Evolutionary conservation across 169 alveolate genomes (phyloP).

Genomic region (Plasmodium inui): DNA sequence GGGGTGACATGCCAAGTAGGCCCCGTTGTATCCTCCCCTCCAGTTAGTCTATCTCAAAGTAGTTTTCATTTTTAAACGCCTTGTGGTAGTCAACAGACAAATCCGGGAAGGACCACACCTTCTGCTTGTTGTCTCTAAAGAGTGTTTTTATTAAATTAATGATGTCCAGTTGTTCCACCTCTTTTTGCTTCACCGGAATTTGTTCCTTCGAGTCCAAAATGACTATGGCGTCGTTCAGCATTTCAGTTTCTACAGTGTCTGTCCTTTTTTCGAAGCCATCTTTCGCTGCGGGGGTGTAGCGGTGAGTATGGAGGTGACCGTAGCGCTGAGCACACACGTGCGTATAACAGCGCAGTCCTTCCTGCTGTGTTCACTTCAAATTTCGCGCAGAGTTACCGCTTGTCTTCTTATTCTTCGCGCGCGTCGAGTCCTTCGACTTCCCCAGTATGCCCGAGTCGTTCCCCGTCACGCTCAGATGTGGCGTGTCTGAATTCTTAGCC

Average conservation of each 20-base stretch:
- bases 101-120: constrained; percentile 31
- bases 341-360: background rate
- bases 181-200: background rate
- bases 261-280: constrained; percentile 25
- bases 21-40: background rate
- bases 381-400: constrained; percentile 11
- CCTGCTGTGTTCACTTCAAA: background rate
- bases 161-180: constrained; percentile 19
- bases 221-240: constrained; percentile 43
- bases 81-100: constrained; percentile 52
- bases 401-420: constrained; percentile 30
- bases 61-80: constrained; percentile 56
- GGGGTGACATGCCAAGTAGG: background rate
- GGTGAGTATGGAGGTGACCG: background rate
- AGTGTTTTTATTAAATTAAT: constrained; percentile 30
- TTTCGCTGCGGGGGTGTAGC: background rate
- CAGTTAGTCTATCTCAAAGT: constrained; percentile 53
- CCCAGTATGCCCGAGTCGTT: background rate
- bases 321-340: background rate
- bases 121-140: constrained; percentile 34
- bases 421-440: background rate
- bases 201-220: constrained; percentile 14
- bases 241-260: background rate
- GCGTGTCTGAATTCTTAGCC: constrained; percentile 16
- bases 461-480: background rate